Evolutionary conservation across 2,329 filamentous ascomycete genomes (phyloP).

Genomic region (Pseudogymnoascus sp.): DNA sequence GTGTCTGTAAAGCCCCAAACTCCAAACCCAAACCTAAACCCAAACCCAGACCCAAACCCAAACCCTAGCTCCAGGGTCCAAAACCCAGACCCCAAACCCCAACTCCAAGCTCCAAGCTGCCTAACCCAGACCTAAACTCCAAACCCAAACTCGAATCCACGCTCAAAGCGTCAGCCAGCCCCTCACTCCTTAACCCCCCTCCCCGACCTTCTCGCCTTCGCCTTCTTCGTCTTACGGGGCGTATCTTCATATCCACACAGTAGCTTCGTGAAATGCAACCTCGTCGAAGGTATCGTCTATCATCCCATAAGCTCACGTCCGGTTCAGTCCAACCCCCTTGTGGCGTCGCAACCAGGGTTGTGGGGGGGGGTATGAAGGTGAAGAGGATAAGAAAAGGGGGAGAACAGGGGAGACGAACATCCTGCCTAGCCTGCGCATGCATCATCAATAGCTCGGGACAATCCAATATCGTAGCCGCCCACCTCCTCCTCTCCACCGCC

Average conservation of each 20-base stretch:
- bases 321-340: no score
- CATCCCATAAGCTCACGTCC: background rate
- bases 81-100: background rate
- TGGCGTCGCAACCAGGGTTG: no score
- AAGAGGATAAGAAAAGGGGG: background rate
- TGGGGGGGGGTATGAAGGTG: background rate
- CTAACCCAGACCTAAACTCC: background rate
- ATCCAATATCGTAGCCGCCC: constrained; percentile 47
- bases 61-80: no score
- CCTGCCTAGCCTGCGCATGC: constrained; percentile 45
- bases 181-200: background rate
- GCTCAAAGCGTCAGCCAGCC: background rate
- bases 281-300: constrained; percentile 48
- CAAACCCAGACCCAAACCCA: background rate
- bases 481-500: constrained; percentile 37
- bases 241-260: constrained; percentile 44
- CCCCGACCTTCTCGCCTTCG: background rate
- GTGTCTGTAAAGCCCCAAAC: background rate
- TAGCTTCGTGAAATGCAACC: constrained; percentile 48
- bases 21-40: background rate
- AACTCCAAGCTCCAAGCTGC: background rate
- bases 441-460: constrained; percentile 52
- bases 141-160: background rate
- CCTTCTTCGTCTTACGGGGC: constrained; percentile 14
- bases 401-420: constrained; percentile 40